Conservation (phyloP, 805 yeast genomes). For the Metschnikowia hibisci region DNA sequence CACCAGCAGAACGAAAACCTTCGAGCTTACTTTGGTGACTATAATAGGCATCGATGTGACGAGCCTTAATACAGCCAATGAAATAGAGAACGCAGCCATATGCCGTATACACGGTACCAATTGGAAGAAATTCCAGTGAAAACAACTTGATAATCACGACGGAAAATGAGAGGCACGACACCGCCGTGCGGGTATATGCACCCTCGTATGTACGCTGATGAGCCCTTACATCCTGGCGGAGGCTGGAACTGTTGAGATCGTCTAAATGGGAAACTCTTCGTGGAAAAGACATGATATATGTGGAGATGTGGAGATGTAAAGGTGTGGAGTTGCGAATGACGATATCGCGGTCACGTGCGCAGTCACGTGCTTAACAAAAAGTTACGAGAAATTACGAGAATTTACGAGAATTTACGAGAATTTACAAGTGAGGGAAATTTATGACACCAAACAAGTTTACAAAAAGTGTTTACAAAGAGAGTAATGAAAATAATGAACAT, state of each 20-base stretch:
- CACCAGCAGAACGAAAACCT: slow-evolving; percentile 59
- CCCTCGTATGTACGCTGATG: slow-evolving; percentile 85
- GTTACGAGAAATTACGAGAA: too few species aligned
- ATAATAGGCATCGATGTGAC: slow-evolving; percentile 34
- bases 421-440: too few species aligned
- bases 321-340: neutral
- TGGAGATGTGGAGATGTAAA: too few species aligned
- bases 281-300: slow-evolving; percentile 6
- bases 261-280: slow-evolving; percentile 28
- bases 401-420: too few species aligned
- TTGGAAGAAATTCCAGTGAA: slow-evolving; percentile 56
- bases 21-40: slow-evolving; percentile 34
- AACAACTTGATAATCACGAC: slow-evolving; percentile 63
- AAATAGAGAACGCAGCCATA: slow-evolving; percentile 48
- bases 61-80: slow-evolving; percentile 36
- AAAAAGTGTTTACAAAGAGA: too few species aligned
- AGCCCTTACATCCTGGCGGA: slow-evolving; percentile 55
- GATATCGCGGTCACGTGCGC: neutral
- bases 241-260: slow-evolving; percentile 35
- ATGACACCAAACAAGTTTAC: too few species aligned
- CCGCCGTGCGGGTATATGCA: slow-evolving; percentile 70
- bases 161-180: slow-evolving; percentile 64
- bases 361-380: too few species aligned
- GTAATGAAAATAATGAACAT: too few species aligned
- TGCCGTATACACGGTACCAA: slow-evolving; percentile 62